Conservation (phyloP, 2,329 filamentous ascomycete genomes). For the Rutstroemia sp. region DNA sequence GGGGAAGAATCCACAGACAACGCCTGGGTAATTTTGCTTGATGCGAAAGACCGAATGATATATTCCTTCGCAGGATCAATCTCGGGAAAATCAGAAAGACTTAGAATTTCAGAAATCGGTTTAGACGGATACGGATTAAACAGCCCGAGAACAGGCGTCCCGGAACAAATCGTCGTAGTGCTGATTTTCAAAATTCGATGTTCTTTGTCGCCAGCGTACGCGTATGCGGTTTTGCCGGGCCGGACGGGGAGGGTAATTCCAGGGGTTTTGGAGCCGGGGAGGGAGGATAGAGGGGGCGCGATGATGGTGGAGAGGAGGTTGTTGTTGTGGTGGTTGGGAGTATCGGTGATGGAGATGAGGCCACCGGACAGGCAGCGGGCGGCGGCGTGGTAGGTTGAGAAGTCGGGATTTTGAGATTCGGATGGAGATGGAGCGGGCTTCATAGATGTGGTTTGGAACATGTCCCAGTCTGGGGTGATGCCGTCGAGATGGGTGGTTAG, state of each 20-base stretch:
- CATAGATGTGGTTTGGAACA: constrained; percentile 16
- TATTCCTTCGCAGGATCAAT: background rate
- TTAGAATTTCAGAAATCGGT: background rate
- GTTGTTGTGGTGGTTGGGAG: constrained; percentile 7
- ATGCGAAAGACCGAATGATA: background rate
- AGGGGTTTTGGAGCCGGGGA: background rate
- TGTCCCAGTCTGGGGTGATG: constrained; percentile 9
- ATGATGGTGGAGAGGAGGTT: background rate
- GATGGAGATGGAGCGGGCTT: background rate
- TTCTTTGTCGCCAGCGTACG: constrained; percentile 8
- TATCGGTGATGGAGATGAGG: constrained; percentile 15
- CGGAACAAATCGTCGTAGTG: constrained; percentile 8
- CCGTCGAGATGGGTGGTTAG: constrained; percentile 12
- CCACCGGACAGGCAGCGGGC: constrained; percentile 12
- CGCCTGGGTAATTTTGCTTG: background rate
- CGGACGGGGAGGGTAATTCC: constrained; percentile 1
- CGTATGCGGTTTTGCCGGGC: constrained; percentile 7
- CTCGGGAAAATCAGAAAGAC: background rate
- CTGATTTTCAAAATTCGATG: constrained; percentile 4
- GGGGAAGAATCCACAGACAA: background rate
- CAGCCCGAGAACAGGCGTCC: constrained; percentile 4
- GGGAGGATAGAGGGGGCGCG: background rate
- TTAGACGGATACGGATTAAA: background rate
- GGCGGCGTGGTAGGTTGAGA: constrained; percentile 11
- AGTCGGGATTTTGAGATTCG: background rate